Percentiles rank a stretch among this genome's conserved stretches.
These are phyloP conservation scores for Peribolospora kevripleyi DNA, from an alignment of 768 basidiomycete genomes.

Conservation along the genomic window DNA sequence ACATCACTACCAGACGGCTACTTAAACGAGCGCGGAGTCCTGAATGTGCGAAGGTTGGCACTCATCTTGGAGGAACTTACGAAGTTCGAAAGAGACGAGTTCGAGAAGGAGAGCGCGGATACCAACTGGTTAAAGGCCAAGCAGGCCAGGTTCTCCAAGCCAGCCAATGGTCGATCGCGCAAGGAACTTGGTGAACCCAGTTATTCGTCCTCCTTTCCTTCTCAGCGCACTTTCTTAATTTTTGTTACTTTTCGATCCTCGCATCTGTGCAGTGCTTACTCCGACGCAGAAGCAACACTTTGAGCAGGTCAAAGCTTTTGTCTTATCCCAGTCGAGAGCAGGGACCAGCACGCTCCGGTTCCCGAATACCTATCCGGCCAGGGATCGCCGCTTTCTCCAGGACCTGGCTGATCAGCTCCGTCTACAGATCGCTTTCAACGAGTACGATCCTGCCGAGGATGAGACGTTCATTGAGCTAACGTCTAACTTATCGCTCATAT, in stretches of 20 bases:
- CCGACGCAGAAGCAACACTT: constrained; percentile 51
- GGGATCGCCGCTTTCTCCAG: constrained; percentile 55
- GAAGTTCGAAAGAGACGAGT: constrained; percentile 65
- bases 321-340: constrained; percentile 20
- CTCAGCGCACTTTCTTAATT: background rate
- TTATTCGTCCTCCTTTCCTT: background rate
- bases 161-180: background rate
- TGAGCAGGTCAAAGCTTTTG: constrained; percentile 50
- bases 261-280: constrained; percentile 34
- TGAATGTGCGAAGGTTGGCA: constrained; percentile 58
- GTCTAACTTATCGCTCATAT: constrained; percentile 25
- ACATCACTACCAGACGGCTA: constrained; percentile 42
- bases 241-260: background rate
- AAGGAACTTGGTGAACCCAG: constrained; percentile 4
- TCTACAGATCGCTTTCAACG: constrained; percentile 70
- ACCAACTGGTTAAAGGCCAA: constrained; percentile 85
- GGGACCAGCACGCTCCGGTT: constrained; percentile 30
- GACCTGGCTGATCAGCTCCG: constrained; percentile 53
- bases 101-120: constrained; percentile 76
- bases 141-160: constrained; percentile 24
- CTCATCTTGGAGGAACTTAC: constrained; percentile 70
- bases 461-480: constrained; percentile 19
- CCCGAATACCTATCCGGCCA: constrained; percentile 52
- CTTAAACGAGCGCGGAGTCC: constrained; percentile 66
- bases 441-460: constrained; percentile 44